Base-by-base conservation (phyloP, 177 flowering plant species). In the Tripterygium wilfordii region DNA sequence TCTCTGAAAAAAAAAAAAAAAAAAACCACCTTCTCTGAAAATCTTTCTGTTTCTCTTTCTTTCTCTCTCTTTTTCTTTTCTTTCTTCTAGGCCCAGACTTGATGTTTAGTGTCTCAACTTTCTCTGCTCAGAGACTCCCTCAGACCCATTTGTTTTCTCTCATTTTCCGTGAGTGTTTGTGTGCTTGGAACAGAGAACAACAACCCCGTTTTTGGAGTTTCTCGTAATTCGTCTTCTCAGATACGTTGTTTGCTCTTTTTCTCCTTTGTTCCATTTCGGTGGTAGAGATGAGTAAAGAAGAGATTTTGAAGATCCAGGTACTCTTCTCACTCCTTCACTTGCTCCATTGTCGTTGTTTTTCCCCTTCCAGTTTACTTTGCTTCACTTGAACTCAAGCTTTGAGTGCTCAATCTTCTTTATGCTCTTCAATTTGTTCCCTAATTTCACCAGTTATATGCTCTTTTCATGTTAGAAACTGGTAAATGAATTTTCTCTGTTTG, bases 231-330 rank as follows among this genome's bases (percentile, higher is more conserved):
- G 42, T 28, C 57, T 56, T 39, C 53, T 53, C 57, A 61, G 72
- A 65, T 77, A 75, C 62, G 51, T 45, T 19, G 15, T 9, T 51
- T 14, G 14, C 31, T 15, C 24, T 15, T 13, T 24, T 48, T 39
- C 30, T 25, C 12, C 41, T 44, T 41, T 21, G 28, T 36, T 53
- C 25, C 18, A 0, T 54, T 8, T 18, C 19, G 9, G 14, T 39
- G 28, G 12, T 18, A 16, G 24, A 20, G 6, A 85, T 85, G 95
- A 85, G 87, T 68, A 82, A 82, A 71, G 95, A 85, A 65, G 95
- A 82, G 83, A 68, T 85, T 28, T 60, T 85, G 72, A 85, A 85
- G 87, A 78, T 80, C 69, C 89, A 78, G 95, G 95, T 85, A 67
- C 45, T 27, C 29, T 16, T 9, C 28, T 36, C 10, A 17, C n/a